Conservation (phyloP, 768 basidiomycete genomes). For the Russula olivacea region DNA sequence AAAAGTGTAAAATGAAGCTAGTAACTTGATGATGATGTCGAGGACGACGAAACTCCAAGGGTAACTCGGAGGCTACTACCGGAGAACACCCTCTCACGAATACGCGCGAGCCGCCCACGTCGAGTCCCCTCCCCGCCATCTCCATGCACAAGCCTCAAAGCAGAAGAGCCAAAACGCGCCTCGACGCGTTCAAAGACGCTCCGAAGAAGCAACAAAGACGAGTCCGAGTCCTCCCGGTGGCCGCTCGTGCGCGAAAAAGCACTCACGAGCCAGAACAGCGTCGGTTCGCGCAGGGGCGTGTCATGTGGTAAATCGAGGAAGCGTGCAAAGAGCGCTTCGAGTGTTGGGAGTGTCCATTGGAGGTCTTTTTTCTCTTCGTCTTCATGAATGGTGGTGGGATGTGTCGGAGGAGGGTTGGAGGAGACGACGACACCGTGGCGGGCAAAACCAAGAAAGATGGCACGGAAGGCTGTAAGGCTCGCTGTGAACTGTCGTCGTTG, state of each 20-base stretch:
- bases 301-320: slow-evolving; percentile 54
- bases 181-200: slow-evolving; percentile 54
- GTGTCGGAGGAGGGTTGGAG: background rate
- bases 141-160: slow-evolving; percentile 27
- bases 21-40: background rate
- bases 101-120: slow-evolving; percentile 39
- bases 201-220: slow-evolving; percentile 43
- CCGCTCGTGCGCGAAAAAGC: slow-evolving; percentile 60
- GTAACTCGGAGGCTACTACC: background rate
- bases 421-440: slow-evolving; percentile 42
- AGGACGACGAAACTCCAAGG: background rate
- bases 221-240: no score
- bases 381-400: background rate
- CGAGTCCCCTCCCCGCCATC: slow-evolving; percentile 28
- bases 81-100: slow-evolving; percentile 40
- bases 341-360: slow-evolving; percentile 52
- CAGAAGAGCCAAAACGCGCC: slow-evolving; percentile 37
- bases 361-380: background rate
- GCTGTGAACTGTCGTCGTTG: slow-evolving; percentile 37
- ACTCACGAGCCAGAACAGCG: slow-evolving; percentile 61
- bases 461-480: slow-evolving; percentile 48
- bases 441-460: slow-evolving; percentile 69
- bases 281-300: slow-evolving; percentile 39
- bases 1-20: background rate
- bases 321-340: slow-evolving; percentile 50